Evolutionary conservation across 352 stramenopile species (phyloP).

Genomic region (Globisporangium yorkense): DNA sequence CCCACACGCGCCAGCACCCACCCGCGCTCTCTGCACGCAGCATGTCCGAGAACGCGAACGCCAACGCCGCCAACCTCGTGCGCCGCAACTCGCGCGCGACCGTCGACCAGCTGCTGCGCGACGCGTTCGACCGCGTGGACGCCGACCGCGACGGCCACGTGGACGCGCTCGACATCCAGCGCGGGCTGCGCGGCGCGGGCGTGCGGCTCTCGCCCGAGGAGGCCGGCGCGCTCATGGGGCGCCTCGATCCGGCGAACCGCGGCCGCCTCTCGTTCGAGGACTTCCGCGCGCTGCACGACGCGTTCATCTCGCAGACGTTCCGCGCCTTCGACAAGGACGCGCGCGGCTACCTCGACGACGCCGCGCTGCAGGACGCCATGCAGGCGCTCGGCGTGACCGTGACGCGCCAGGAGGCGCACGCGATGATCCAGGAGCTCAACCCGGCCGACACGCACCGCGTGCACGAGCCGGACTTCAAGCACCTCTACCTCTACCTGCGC

Average conservation of each 20-base stretch:
- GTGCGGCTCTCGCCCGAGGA: conserved; percentile 59
- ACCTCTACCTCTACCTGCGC: conserved; percentile 74
- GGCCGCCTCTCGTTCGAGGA: conserved; percentile 68
- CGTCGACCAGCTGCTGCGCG: conserved; percentile 64
- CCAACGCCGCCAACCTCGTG: conserved; percentile 28
- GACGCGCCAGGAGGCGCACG: conserved; percentile 65
- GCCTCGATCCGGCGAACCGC: conserved; percentile 63
- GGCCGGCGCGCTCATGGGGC: conserved; percentile 49
- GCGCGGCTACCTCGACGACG: conserved; percentile 69
- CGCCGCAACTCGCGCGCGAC: conserved; percentile 76
- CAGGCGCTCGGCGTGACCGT: conserved; percentile 57
- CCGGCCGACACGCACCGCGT: conserved; percentile 57
- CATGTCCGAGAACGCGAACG: neutral
- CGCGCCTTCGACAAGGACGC: conserved; percentile 52
- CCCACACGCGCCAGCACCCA: neutral
- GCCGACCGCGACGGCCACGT: conserved; percentile 64
- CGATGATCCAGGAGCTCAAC: conserved; percentile 75
- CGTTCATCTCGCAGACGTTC: conserved; percentile 73
- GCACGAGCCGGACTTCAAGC: conserved; percentile 77
- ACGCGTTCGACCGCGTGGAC: conserved; percentile 73
- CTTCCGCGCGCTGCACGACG: conserved; percentile 72
- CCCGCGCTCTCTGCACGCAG: neutral
- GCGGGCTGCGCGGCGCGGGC: conserved; percentile 51
- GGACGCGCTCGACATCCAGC: conserved; percentile 69
- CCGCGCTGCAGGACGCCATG: conserved; percentile 58